These are phyloP conservation scores for Luffa aegyptiaca DNA, from an alignment of 306 rosid species.

Conservation along the genomic window DNA sequence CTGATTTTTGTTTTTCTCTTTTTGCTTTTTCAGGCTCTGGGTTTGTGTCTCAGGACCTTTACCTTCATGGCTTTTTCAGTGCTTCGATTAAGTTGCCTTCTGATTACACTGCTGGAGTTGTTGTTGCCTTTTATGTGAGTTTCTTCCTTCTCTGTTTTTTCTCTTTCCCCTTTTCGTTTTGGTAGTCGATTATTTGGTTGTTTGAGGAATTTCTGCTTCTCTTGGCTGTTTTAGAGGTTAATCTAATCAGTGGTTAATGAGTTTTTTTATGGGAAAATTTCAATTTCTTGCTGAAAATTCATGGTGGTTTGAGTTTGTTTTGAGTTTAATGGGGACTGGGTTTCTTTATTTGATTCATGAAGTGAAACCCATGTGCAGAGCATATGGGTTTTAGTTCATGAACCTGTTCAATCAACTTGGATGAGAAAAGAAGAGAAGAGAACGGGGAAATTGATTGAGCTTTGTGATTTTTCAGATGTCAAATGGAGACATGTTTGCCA, in stretches of 20 bases:
- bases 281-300: not conserved
- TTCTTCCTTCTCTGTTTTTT: not conserved
- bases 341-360: not conserved
- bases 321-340: not conserved
- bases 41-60: constrained; percentile 87
- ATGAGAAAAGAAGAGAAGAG: not conserved
- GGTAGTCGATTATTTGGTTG: not conserved
- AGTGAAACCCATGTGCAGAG: not conserved
- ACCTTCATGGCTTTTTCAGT: constrained; percentile 80
- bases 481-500: constrained; percentile 74
- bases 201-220: not conserved
- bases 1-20: not conserved
- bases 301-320: not conserved
- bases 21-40: constrained; percentile 62
- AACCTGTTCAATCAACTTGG: not conserved
- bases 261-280: not conserved
- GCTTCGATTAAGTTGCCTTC: constrained; percentile 85
- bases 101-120: constrained; percentile 96
- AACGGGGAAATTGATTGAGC: not conserved
- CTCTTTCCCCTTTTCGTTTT: not conserved
- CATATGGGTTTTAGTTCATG: not conserved
- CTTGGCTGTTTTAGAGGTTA: not conserved
- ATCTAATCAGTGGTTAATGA: not conserved
- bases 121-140: constrained; percentile 95
- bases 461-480: constrained; percentile 52